These are phyloP conservation scores for Datisca glomerata DNA, from an alignment of 306 rosid genomes.

Conservation along the genomic window DNA sequence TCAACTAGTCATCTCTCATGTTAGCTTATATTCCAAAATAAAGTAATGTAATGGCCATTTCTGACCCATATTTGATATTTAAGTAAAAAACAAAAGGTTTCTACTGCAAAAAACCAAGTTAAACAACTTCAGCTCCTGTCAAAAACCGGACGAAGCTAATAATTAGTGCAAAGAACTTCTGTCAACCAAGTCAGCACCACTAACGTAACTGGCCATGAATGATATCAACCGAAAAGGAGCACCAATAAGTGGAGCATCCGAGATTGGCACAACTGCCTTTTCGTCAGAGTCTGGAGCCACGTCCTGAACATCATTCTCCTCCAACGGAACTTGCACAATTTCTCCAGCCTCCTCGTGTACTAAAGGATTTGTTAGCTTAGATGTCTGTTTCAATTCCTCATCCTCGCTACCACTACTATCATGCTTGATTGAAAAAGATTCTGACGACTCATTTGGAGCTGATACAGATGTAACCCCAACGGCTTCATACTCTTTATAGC, in stretches of 20 bases:
- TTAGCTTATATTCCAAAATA: no score
- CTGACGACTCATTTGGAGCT: conserved; percentile 15
- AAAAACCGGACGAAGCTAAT: conserved; percentile 11
- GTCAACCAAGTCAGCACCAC: conserved; percentile 79
- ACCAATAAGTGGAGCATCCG: conserved; percentile 84
- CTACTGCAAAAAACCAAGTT: no score
- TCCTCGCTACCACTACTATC: conserved; percentile 11
- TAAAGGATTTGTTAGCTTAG: conserved; percentile 11
- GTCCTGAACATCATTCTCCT: conserved; percentile 30
- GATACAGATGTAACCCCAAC: conserved; percentile 13
- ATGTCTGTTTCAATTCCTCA: conserved; percentile 13
- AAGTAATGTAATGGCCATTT: no score
- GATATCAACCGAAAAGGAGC: conserved; percentile 86
- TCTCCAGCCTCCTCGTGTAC: conserved; percentile 34
- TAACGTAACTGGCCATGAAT: conserved; percentile 73
- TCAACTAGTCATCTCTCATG: no score
- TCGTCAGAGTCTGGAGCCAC: conserved; percentile 23
- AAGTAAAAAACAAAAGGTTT: no score
- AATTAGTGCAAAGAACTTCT: conserved; percentile 20
- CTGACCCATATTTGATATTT: no score
- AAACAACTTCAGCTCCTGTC: conserved; percentile 5
- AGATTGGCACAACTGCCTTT: conserved; percentile 29
- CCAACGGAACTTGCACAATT: conserved; percentile 63
- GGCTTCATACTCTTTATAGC: conserved; percentile 17
- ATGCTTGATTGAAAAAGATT: conserved; percentile 22